A percentile compares a stretch with the other conserved stretches of the same genome.
Evolutionary conservation across 1,139 yeast genomes (phyloP).

Genomic region (Spencermartinsiella ligniputridi): DNA sequence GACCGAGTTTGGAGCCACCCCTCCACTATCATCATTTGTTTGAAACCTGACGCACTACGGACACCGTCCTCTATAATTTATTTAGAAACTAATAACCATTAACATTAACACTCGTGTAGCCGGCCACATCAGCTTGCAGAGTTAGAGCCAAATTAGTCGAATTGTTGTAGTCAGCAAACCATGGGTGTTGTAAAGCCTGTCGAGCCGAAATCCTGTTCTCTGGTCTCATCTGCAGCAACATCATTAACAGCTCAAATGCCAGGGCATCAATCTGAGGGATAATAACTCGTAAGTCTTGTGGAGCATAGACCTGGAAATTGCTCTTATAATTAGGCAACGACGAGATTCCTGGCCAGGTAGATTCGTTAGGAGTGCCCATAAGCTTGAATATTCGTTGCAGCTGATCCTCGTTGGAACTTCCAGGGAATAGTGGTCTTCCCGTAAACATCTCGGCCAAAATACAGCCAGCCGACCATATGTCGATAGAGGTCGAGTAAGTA

Average conservation of each 20-base stretch:
- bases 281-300: constrained; percentile 75
- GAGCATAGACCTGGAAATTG: constrained; percentile 72
- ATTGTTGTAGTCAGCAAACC: constrained; percentile 78
- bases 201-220: constrained; percentile 87
- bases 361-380: constrained; percentile 95
- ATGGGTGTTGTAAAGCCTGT: constrained; percentile 90
- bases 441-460: constrained; percentile 97
- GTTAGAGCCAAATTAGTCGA: not conserved
- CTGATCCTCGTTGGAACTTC: constrained; percentile 94
- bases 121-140: not conserved
- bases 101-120: not conserved
- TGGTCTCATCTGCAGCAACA: constrained; percentile 85
- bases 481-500: constrained; percentile 92
- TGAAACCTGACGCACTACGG: not conserved
- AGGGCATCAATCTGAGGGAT: constrained; percentile 74
- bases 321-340: constrained; percentile 79
- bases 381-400: constrained; percentile 79
- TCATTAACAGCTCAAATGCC: constrained; percentile 73
- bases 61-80: not conserved
- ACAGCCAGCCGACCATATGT: constrained; percentile 99
- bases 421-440: constrained; percentile 96
- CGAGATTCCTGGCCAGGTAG: constrained; percentile 93
- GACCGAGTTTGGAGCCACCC: constrained; percentile 2
- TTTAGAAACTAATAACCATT: not conserved
- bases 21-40: not conserved